Evolutionary conservation across 768 basidiomycete genomes (phyloP), one percentile per base, ranked within the genome.

Genomic region (Suillus alpinus): DNA sequence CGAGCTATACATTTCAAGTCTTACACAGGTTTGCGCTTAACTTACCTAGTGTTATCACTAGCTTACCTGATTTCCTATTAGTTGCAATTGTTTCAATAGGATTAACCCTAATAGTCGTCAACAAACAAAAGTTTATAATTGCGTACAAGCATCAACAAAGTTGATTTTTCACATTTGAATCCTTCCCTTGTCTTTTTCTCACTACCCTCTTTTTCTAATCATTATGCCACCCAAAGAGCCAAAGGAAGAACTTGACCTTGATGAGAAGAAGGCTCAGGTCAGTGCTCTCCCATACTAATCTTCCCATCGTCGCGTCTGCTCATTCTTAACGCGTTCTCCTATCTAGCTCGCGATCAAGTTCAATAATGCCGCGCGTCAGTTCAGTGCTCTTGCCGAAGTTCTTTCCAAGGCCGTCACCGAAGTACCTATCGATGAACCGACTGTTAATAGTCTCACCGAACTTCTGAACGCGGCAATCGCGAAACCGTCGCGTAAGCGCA

Each of bases 321-420:
- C 43, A 57, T 63, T 63, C 66, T 71, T 64, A 63, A 65, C 29
- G 1, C 51, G 58, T 60, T 61, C 69, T 63, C 66, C 64, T 58
- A 59, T 66, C 59, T 66, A 90, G 88, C 81, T 89, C 71, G 79
- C 81, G 37, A 70, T 75, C 34, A 80, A 82, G 66, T 77, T 91
- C 64, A 72, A 69, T 62, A 75, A 77, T 26, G 83, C 89, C 60
- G 87, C 89, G 83, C 84, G 85, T 62, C 80, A 83, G 61, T 85
- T 83, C 57, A 86, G 87, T 4, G 76, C 76, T 53, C 69, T 85
- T 46, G 85, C 86, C 16, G 89, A 91, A 44, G 72, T 79, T 32
- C 88, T 87, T 67, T 81, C 85, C 10, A 79, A 77, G 50, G 69
- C 81, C 36, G 75, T 86, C 55, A 72, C 77, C 44, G 76, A 78